phyloP scores from a whole-genome alignment of 2,329 filamentous ascomycete species.

The Teratosphaeria destructans region DNA sequence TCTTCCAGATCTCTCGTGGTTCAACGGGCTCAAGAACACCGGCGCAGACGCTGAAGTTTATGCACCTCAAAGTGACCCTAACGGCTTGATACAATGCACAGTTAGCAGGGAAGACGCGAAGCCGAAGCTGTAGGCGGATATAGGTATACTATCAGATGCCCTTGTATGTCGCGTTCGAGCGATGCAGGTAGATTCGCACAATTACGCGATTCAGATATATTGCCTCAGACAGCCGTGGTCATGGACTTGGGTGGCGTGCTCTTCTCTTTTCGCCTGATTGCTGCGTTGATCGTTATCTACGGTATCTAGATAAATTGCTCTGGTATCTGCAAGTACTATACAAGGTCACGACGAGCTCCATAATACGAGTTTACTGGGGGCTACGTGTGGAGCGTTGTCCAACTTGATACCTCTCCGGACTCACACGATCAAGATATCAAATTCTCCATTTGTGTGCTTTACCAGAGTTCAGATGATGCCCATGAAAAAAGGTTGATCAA shows the following conservation, averaged over 20 bases:
- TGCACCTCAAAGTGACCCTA: conserved; percentile 83
- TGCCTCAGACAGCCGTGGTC: too few species aligned
- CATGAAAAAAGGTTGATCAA: background rate
- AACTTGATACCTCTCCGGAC: background rate
- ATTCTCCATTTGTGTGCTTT: background rate
- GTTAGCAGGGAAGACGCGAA: conserved; percentile 49
- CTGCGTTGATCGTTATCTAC: too few species aligned
- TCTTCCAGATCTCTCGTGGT: conserved; percentile 75
- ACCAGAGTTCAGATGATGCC: background rate
- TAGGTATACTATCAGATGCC: background rate
- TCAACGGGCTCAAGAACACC: conserved; percentile 89
- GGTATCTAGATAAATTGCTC: too few species aligned
- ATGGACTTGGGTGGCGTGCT: too few species aligned
- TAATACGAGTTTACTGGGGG: background rate
- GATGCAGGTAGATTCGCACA: background rate
- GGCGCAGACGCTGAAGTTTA: conserved; percentile 94
- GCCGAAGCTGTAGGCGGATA: conserved; percentile 14
- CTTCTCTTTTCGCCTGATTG: too few species aligned
- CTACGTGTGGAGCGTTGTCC: background rate
- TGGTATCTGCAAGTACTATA: too few species aligned
- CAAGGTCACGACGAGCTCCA: too few species aligned
- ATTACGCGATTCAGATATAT: background rate
- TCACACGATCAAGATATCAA: background rate
- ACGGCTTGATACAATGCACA: conserved; percentile 90
- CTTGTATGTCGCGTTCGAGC: background rate